These are phyloP conservation scores for Candida dendrica DNA, from an alignment of 805 yeast species.

Conservation along the genomic window DNA sequence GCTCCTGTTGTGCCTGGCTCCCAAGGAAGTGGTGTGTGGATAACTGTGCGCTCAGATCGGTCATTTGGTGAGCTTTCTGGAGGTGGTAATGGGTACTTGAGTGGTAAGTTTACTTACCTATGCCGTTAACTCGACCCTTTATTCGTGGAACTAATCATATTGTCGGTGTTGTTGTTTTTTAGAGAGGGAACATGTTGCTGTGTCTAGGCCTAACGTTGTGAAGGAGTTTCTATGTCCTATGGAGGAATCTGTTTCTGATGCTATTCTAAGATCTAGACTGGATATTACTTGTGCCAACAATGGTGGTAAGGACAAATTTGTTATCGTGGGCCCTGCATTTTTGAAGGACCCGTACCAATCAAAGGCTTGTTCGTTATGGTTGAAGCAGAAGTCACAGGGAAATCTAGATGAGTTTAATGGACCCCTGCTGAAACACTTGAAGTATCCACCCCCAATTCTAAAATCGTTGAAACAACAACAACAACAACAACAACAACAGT, in stretches of 20 bases:
- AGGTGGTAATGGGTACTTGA: background rate
- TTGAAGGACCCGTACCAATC: conserved; percentile 27
- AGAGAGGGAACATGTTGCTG: background rate
- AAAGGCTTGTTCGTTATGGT: conserved; percentile 35
- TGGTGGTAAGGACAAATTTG: background rate
- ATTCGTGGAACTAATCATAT: too few relatives aligned
- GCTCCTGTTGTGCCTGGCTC: background rate
- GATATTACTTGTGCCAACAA: background rate
- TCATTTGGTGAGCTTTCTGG: background rate
- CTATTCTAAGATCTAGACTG: background rate
- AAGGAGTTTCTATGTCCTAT: conserved; percentile 4
- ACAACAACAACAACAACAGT: background rate
- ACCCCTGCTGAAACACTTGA: conserved; percentile 10
- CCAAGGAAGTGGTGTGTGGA: background rate
- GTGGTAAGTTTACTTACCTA: background rate
- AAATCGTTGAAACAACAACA: background rate
- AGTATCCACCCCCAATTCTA: background rate
- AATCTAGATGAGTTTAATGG: background rate
- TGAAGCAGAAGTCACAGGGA: conserved; percentile 10
- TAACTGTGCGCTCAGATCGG: background rate
- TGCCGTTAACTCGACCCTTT: too few relatives aligned
- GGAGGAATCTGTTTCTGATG: background rate
- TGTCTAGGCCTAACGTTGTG: conserved; percentile 2
- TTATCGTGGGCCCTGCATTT: conserved; percentile 27
- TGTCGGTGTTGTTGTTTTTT: too few relatives aligned